Percentiles rank a stretch among this genome's conserved stretches.
Conservation (phyloP, 2,329 filamentous ascomycete species). For the Penicillium capsulatum region DNA sequence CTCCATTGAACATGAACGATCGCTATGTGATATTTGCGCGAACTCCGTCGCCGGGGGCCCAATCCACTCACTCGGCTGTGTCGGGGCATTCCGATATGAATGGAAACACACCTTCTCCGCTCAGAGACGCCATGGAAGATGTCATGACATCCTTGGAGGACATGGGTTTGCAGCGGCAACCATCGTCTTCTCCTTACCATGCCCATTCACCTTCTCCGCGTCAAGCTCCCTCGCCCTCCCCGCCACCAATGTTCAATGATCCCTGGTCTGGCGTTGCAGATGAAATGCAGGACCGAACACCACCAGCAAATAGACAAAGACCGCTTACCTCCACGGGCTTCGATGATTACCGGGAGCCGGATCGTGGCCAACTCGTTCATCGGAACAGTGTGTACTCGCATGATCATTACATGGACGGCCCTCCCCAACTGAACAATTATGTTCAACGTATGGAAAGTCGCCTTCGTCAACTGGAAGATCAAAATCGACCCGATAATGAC, state of each 20-base stretch:
- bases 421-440: constrained; percentile 76
- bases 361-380: constrained; percentile 58
- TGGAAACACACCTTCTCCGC: constrained; percentile 79
- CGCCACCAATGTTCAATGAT: constrained; percentile 52
- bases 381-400: constrained; percentile 35
- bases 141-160: constrained; percentile 93
- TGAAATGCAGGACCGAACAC: constrained; percentile 37
- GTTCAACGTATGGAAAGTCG: constrained; percentile 88
- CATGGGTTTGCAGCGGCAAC: constrained; percentile 62
- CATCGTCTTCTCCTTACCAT: constrained; percentile 39
- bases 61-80: constrained; percentile 17
- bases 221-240: constrained; percentile 48
- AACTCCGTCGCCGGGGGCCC: constrained; percentile 46
- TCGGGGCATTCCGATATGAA: constrained; percentile 55
- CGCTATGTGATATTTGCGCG: constrained; percentile 38
- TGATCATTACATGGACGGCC: constrained; percentile 48
- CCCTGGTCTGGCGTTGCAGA: constrained; percentile 89
- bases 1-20: constrained; percentile 40
- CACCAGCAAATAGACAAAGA: constrained; percentile 42
- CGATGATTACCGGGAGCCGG: constrained; percentile 47
- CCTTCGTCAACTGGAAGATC: constrained; percentile 64
- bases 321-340: constrained; percentile 74
- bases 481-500: constrained; percentile 42
- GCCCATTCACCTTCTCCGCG: constrained; percentile 40
- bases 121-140: constrained; percentile 94